These are phyloP conservation scores for Mucor circinelloides DNA, from an alignment of 371 early-diverging fungal genomes.

Conservation along the genomic window DNA sequence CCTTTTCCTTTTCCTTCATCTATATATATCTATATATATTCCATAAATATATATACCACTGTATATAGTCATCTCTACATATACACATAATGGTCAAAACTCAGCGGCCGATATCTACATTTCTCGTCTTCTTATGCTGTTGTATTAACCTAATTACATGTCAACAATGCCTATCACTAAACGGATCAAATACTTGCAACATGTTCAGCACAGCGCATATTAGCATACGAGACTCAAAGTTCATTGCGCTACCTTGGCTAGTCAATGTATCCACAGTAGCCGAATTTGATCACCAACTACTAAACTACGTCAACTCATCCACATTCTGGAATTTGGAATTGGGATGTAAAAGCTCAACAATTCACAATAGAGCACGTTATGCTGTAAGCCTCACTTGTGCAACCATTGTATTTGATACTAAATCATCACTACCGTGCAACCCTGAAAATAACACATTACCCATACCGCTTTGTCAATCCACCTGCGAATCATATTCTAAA, in stretches of 20 bases:
- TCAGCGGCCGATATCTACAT: background rate
- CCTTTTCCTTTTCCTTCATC: background rate
- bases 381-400: constrained; percentile 39
- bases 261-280: constrained; percentile 29
- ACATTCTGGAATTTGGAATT: constrained; percentile 27
- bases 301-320: constrained; percentile 26
- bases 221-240: constrained; percentile 13
- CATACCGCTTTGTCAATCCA: constrained; percentile 35
- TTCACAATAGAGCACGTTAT: constrained; percentile 35
- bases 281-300: constrained; percentile 35
- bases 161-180: constrained; percentile 25
- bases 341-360: constrained; percentile 26
- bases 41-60: background rate
- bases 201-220: constrained; percentile 13
- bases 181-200: constrained; percentile 16
- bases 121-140: background rate
- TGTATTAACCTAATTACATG: background rate
- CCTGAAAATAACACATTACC: constrained; percentile 19
- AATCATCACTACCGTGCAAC: constrained; percentile 28
- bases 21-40: background rate
- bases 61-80: background rate
- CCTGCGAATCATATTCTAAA: constrained; percentile 21
- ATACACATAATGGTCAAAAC: background rate
- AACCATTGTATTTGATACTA: constrained; percentile 23
- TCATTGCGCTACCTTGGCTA: constrained; percentile 18